phyloP scores from a whole-genome alignment of 768 basidiomycete species.

The Boletus huronensis region DNA sequence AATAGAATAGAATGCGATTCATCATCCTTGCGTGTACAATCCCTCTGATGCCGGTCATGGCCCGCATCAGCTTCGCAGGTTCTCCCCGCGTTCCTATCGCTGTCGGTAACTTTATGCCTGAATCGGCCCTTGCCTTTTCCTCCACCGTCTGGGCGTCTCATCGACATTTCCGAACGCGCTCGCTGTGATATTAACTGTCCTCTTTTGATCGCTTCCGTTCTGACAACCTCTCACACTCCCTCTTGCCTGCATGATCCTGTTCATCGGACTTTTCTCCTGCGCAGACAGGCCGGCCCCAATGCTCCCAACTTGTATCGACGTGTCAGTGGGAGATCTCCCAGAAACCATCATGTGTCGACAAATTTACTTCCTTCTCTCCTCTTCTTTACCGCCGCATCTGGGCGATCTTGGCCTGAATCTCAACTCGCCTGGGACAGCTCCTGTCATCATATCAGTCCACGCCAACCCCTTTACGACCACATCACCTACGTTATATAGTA shows the following conservation, averaged over 20 bases:
- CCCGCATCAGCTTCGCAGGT: slow-evolving; percentile 23
- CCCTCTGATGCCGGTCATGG: slow-evolving; percentile 20
- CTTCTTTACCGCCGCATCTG: slow-evolving; percentile 14
- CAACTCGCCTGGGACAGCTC: slow-evolving; percentile 22
- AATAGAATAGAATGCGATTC: slow-evolving; percentile 12
- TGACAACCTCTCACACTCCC: slow-evolving; percentile 20
- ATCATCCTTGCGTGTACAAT: slow-evolving; percentile 10
- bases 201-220: not conserved
- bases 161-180: not conserved
- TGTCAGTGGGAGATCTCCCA: slow-evolving; percentile 20
- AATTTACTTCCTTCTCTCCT: slow-evolving; percentile 5
- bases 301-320: slow-evolving; percentile 4
- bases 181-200: not conserved
- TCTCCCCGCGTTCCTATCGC: slow-evolving; percentile 25
- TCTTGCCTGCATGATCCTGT: slow-evolving; percentile 3
- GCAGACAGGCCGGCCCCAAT: slow-evolving; percentile 19
- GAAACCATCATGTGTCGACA: slow-evolving; percentile 14
- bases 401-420: slow-evolving; percentile 18
- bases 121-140: slow-evolving; percentile 11
- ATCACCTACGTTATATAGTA: slow-evolving; percentile 12
- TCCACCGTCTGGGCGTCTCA: slow-evolving; percentile 4
- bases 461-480: slow-evolving; percentile 14
- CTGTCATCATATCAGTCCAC: slow-evolving; percentile 13
- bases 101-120: slow-evolving; percentile 26
- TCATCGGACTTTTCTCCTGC: slow-evolving; percentile 10